Conservation (phyloP, 1,139 yeast genomes). For the Yamadazyma dendronema region DNA sequence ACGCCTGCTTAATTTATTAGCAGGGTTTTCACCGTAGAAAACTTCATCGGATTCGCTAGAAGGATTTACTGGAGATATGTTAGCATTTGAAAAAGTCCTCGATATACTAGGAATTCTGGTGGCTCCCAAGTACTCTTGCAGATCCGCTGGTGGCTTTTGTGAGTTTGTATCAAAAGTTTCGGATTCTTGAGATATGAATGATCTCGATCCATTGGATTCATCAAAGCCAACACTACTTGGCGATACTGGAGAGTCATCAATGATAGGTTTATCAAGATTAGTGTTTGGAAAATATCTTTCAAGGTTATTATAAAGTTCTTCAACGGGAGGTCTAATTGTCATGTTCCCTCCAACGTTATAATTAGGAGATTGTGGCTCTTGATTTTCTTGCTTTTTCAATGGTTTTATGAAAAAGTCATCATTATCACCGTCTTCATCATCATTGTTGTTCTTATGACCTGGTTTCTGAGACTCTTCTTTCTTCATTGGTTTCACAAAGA, state of each 20-base stretch:
- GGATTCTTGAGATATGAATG: constrained; percentile 5
- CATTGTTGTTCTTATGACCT: constrained; percentile 14
- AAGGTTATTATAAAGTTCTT: constrained; percentile 85
- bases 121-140: constrained; percentile 4
- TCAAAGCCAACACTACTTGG: constrained; percentile 27
- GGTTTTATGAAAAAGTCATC: constrained; percentile 34
- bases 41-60: constrained; percentile 31
- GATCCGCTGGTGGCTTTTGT: not conserved
- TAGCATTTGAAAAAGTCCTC: constrained; percentile 48
- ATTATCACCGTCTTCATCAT: constrained; percentile 19
- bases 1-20: constrained; percentile 29
- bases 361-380: not conserved
- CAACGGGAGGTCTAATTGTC: constrained; percentile 88
- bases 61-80: constrained; percentile 38
- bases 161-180: not conserved
- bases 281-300: constrained; percentile 92
- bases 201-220: constrained; percentile 3
- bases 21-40: constrained; percentile 31
- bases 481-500: constrained; percentile 57
- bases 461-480: constrained; percentile 4
- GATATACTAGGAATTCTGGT: constrained; percentile 39
- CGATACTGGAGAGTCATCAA: constrained; percentile 73
- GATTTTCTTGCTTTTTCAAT: constrained; percentile 11
- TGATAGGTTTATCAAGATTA: constrained; percentile 87
- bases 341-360: constrained; percentile 22